Percentiles rank a stretch among this genome's conserved stretches.
Conservation (phyloP, 2,329 filamentous ascomycete genomes). For the Hypoxylon sp. region DNA sequence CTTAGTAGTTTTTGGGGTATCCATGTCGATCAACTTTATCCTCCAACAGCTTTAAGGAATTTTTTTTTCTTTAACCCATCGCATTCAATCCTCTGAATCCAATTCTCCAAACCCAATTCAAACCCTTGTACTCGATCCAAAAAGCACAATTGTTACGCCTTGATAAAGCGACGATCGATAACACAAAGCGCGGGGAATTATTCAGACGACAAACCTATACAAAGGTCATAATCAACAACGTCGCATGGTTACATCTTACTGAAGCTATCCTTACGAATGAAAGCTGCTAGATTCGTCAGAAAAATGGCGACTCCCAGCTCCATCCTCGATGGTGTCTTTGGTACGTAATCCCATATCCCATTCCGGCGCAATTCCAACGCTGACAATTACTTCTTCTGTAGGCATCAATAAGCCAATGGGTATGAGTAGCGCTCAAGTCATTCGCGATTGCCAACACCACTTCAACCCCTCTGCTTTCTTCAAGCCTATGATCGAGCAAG, state of each 20-base stretch:
- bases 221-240: background rate
- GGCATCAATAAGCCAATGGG: conserved; percentile 93
- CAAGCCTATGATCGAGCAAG: conserved; percentile 75
- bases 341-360: conserved; percentile 49
- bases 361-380: conserved; percentile 4
- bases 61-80: conserved; percentile 25
- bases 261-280: conserved; percentile 44
- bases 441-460: conserved; percentile 84
- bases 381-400: conserved; percentile 48
- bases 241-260: conserved; percentile 16
- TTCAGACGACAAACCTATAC: too few relatives aligned
- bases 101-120: conserved; percentile 18
- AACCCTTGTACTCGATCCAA: conserved; percentile 10
- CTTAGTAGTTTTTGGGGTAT: conserved; percentile 14
- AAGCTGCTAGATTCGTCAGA: conserved; percentile 46
- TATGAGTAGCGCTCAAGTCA: conserved; percentile 87
- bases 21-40: conserved; percentile 22
- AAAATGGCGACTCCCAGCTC: conserved; percentile 61
- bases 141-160: conserved; percentile 11
- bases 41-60: conserved; percentile 12
- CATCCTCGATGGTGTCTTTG: conserved; percentile 66
- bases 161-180: background rate
- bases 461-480: conserved; percentile 87
- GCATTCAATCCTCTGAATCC: conserved; percentile 10
- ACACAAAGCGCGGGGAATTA: background rate